A percentile compares a stretch with the other conserved stretches of the same genome.
Evolutionary conservation across 331 rosid genomes (phyloP).

Genomic region (Pyracantha coccinea): DNA sequence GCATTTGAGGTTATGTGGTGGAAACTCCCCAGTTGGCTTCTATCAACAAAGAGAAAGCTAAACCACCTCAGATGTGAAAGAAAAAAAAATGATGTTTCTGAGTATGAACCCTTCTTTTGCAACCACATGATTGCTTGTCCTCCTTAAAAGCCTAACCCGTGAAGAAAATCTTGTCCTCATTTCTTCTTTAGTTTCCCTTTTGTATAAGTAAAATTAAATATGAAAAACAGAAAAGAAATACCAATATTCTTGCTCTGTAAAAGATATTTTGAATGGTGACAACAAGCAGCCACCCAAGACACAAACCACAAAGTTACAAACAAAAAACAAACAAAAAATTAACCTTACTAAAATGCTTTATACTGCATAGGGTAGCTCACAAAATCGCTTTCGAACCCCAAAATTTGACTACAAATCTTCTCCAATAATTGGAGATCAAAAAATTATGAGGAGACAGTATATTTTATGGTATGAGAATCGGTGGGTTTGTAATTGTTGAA

Average conservation of each 20-base stretch:
- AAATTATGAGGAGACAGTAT: background rate
- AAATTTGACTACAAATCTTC: constrained; percentile 5
- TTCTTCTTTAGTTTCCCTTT: background rate
- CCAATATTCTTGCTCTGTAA: background rate
- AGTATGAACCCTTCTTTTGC: constrained; percentile 14
- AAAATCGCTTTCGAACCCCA: constrained; percentile 7
- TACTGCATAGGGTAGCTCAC: constrained; percentile 11
- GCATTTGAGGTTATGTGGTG: no score
- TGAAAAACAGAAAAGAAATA: background rate
- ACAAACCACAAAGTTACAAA: background rate
- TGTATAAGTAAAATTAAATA: no score
- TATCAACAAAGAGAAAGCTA: no score
- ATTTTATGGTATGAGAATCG: background rate
- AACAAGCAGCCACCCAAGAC: constrained; percentile 6
- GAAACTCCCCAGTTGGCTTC: no score
- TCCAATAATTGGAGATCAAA: background rate
- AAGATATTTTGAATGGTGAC: constrained; percentile 15
- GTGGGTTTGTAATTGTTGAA: no score
- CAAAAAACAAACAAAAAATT: background rate
- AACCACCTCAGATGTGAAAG: background rate
- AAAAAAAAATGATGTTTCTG: background rate
- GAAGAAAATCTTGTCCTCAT: constrained; percentile 13
- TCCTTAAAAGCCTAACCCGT: constrained; percentile 24
- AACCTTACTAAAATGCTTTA: background rate
- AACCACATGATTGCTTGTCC: constrained; percentile 7